Conservation (phyloP, 139 green algal species). For the Coccomyxa sp. region DNA sequence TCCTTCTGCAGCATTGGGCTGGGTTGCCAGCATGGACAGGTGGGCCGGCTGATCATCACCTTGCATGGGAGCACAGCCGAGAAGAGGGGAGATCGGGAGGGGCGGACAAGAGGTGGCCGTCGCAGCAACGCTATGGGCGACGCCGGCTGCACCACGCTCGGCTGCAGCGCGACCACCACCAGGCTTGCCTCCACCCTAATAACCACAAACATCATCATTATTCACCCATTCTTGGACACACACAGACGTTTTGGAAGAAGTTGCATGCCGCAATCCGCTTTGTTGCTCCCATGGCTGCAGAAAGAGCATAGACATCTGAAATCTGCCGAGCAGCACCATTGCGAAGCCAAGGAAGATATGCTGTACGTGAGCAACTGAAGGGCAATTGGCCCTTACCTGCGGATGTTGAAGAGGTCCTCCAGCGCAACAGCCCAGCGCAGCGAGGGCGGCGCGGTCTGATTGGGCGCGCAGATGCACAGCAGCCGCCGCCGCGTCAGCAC, state of each 20-base stretch:
- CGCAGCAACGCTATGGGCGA: not conserved
- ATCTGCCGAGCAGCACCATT: not conserved
- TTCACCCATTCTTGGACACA: not conserved
- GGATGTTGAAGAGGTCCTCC: slow-evolving; percentile 10
- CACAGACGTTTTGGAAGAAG: not conserved
- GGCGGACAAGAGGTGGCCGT: not conserved
- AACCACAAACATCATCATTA: not conserved
- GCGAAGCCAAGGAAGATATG: not conserved
- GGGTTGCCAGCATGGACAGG: not conserved
- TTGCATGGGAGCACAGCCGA: not conserved
- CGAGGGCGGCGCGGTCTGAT: slow-evolving; percentile 7
- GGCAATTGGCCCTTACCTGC: not conserved
- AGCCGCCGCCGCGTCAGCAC: slow-evolving; percentile 25
- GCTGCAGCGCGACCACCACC: not conserved
- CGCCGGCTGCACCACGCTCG: not conserved
- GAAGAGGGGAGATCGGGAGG: not conserved
- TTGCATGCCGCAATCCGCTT: too few relatives aligned
- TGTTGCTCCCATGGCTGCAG: too few relatives aligned
- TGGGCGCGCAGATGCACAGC: slow-evolving; percentile 17
- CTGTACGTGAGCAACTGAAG: not conserved
- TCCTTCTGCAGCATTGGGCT: not conserved
- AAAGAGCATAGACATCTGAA: too few relatives aligned
- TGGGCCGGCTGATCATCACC: not conserved
- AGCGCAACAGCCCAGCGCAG: slow-evolving; percentile 15
- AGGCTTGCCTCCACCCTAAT: not conserved